A percentile compares a stretch with the other conserved stretches of the same genome.
phyloP scores from a whole-genome alignment of 2,329 filamentous ascomycete genomes.

The Aspergillus felis region DNA sequence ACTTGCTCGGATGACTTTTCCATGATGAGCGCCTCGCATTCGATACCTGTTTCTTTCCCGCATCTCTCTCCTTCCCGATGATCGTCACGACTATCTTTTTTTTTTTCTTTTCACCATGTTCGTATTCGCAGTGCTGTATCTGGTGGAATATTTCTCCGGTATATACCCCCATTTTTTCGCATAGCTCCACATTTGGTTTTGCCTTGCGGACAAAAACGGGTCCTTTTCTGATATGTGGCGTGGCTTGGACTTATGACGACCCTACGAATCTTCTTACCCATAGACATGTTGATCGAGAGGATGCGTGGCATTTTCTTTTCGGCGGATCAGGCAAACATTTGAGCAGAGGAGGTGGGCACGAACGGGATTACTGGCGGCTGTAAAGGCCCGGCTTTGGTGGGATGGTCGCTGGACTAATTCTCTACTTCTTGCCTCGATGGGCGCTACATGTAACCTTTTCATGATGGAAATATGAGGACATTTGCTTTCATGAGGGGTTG shows the following conservation, averaged over 20 bases:
- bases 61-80: conserved; percentile 1
- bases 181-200: conserved; percentile 18
- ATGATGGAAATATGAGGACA: neutral
- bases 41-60: conserved; percentile 1
- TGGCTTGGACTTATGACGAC: conserved; percentile 21
- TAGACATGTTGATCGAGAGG: conserved; percentile 17
- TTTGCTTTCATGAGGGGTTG: neutral
- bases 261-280: conserved; percentile 23
- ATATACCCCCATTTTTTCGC: conserved; percentile 25
- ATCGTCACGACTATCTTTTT: neutral
- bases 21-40: conserved; percentile 3
- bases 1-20: neutral
- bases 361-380: neutral
- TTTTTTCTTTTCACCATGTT: neutral
- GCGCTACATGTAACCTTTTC: neutral
- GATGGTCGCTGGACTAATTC: neutral
- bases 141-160: conserved; percentile 19
- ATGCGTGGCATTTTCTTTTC: neutral
- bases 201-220: conserved; percentile 15
- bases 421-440: neutral
- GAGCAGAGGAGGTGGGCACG: neutral
- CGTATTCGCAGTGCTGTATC: conserved; percentile 13
- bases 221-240: conserved; percentile 13
- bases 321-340: neutral
- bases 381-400: neutral